These are phyloP conservation scores for Trypanosoma brucei DNA, from an alignment of 208 protist species.

Conservation along the genomic window DNA sequence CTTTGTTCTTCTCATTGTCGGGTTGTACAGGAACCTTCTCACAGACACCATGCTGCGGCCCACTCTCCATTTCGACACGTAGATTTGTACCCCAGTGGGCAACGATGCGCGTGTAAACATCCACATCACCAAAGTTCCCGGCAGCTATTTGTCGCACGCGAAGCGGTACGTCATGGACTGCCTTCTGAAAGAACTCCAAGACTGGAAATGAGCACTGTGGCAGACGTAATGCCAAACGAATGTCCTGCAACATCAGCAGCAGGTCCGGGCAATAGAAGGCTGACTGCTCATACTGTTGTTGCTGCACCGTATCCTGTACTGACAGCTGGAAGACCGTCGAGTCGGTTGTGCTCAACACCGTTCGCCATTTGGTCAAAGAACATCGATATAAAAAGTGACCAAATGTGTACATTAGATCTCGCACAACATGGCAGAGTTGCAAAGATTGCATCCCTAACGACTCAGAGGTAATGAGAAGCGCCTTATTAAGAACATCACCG, in stretches of 20 bases:
- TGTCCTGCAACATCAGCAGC: conserved; percentile 39
- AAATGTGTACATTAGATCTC: conserved; percentile 3
- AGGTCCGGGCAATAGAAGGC: conserved; percentile 40
- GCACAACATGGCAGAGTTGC: conserved; percentile 11
- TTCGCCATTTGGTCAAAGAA: too few relatives aligned
- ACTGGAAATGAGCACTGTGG: conserved; percentile 37
- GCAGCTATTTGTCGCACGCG: conserved; percentile 31
- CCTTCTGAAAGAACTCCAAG: conserved; percentile 50
- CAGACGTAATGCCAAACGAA: conserved; percentile 30
- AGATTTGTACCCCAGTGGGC: conserved; percentile 32
- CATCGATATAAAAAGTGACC: conserved; percentile 3
- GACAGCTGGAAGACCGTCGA: neutral
- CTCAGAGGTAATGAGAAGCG: conserved; percentile 4
- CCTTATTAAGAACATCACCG: conserved; percentile 3
- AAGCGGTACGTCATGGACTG: conserved; percentile 40
- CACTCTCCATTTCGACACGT: conserved; percentile 31
- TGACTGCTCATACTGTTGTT: conserved; percentile 12
- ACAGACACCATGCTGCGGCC: conserved; percentile 11
- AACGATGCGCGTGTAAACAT: conserved; percentile 39
- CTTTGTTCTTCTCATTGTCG: conserved; percentile 1
- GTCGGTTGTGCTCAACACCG: neutral
- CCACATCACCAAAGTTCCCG: conserved; percentile 46
- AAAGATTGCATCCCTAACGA: conserved; percentile 9
- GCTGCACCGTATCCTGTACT: conserved; percentile 3
- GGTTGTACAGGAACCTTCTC: neutral